Conservation (phyloP, 78 protist species). For the Dictyostelium firmibasis region DNA sequence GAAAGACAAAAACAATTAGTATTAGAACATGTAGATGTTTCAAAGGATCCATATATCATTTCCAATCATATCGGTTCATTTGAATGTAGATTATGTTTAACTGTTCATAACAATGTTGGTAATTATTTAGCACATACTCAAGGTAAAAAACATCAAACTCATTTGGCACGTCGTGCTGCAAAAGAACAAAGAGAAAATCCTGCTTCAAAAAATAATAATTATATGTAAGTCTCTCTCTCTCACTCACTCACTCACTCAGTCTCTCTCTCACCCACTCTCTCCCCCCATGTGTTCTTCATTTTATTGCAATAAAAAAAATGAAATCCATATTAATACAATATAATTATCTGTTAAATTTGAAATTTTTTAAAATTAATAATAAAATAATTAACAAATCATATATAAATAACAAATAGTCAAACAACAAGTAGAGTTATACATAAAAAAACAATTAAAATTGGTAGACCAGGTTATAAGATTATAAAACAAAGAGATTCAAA, state of each 20-base stretch:
- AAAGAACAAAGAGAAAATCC: conserved; percentile 44
- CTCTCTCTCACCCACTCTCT: no score
- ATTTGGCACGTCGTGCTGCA: conserved; percentile 90
- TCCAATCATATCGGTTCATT: conserved; percentile 84
- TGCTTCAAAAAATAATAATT: not conserved
- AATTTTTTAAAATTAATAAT: no score
- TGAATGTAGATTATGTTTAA: conserved; percentile 99
- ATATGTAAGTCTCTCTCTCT: not conserved
- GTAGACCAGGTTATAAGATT: conserved; percentile 96
- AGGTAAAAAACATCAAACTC: conserved; percentile 95
- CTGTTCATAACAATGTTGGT: conserved; percentile 98
- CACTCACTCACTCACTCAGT: no score
- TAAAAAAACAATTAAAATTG: conserved; percentile 91
- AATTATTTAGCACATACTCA: conserved; percentile 97
- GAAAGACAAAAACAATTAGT: conserved; percentile 95
- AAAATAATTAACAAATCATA: no score
- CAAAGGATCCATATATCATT: conserved; percentile 91
- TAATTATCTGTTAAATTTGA: no score
- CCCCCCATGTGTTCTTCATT: no score
- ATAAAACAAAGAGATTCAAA: conserved; percentile 79
- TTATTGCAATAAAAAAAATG: no score
- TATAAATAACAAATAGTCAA: no score
- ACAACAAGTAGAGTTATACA: not conserved
- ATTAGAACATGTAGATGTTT: conserved; percentile 93
- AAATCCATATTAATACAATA: no score